These are phyloP conservation scores for Leccinum subgranulosum DNA, from an alignment of 768 basidiomycete genomes.

Conservation along the genomic window DNA sequence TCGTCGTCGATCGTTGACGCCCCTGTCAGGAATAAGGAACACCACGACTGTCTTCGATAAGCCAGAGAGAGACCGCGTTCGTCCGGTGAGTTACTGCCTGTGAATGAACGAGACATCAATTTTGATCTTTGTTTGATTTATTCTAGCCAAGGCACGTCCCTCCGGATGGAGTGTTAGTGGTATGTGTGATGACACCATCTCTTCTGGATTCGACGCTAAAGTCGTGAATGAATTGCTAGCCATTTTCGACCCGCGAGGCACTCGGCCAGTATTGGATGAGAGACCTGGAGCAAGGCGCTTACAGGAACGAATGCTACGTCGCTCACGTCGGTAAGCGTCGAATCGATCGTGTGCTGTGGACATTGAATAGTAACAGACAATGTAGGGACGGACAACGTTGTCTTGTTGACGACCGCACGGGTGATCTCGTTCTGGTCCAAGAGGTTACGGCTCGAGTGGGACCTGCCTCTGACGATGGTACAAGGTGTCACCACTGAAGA, in stretches of 20 bases:
- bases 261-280: conserved; percentile 97
- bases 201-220: background rate
- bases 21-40: conserved; percentile 84
- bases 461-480: conserved; percentile 81
- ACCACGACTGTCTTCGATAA: conserved; percentile 98
- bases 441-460: conserved; percentile 86
- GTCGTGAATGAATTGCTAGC: conserved; percentile 39
- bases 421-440: conserved; percentile 84
- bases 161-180: conserved; percentile 82
- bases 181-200: conserved; percentile 36
- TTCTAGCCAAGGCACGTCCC: conserved; percentile 79
- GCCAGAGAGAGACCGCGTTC: conserved; percentile 80
- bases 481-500: conserved; percentile 88
- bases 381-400: conserved; percentile 75
- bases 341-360: conserved; percentile 1
- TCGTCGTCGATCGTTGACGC: conserved; percentile 4
- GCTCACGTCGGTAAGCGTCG: conserved; percentile 78
- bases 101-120: background rate
- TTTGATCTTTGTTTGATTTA: background rate
- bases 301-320: conserved; percentile 80
- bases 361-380: conserved; percentile 50
- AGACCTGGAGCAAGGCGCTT: conserved; percentile 87
- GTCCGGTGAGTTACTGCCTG: conserved; percentile 51
- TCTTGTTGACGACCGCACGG: conserved; percentile 73
- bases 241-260: conserved; percentile 87